phyloP scores from a whole-genome alignment of 169 alveolate species.

The Perkinsus chesapeaki region DNA sequence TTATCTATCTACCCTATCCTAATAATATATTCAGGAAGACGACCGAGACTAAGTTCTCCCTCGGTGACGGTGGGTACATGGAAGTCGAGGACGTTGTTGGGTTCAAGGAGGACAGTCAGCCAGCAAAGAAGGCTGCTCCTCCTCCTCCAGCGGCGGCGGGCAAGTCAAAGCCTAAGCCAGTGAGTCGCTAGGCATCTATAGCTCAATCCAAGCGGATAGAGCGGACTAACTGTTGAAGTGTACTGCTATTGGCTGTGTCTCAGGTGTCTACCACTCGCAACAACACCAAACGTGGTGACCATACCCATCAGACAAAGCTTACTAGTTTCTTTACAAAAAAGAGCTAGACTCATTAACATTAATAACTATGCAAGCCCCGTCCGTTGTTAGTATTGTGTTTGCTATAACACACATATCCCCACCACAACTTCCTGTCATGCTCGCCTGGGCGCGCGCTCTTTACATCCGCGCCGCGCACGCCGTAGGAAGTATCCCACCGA shows the following conservation, averaged over 20 bases:
- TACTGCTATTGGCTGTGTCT: background rate
- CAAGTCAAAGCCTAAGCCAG: background rate
- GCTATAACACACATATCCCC: too few species aligned
- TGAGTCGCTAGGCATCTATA: too few species aligned
- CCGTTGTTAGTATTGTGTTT: too few species aligned
- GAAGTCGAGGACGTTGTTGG: background rate
- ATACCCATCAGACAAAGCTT: background rate
- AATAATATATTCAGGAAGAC: background rate
- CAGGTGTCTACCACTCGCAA: background rate
- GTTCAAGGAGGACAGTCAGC: background rate
- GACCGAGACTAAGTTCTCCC: background rate
- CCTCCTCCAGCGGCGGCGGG: too few species aligned
- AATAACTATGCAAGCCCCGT: background rate
- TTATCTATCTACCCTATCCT: background rate
- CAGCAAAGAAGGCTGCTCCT: background rate
- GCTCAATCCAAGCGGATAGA: background rate
- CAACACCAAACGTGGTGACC: background rate
- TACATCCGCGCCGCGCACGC: background rate
- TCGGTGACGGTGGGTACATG: background rate
- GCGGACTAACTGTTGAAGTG: background rate
- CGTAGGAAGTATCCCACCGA: background rate
- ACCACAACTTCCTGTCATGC: too few species aligned
- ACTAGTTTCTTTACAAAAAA: background rate
- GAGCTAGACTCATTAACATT: background rate
- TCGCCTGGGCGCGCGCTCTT: background rate